Conservation (phyloP, 2,329 filamentous ascomycete genomes). For the Penicillium sclerotigenum region DNA sequence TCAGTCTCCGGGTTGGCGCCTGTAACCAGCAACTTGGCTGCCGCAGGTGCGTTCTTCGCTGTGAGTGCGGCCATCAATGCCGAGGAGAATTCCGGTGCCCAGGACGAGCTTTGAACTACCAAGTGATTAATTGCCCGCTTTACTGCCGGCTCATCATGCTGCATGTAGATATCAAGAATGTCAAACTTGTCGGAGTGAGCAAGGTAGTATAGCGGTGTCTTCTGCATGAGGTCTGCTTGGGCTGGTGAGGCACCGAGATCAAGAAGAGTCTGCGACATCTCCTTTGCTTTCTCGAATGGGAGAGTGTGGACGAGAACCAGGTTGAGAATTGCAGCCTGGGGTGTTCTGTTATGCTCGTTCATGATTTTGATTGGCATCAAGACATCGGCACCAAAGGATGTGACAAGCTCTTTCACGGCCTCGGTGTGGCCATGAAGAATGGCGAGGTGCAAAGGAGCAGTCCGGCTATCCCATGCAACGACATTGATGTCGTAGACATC, state of each 20-base stretch:
- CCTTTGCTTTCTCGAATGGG: conserved; percentile 59
- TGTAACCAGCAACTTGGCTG: conserved; percentile 59
- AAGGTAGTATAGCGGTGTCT: conserved; percentile 65
- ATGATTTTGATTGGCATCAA: conserved; percentile 70
- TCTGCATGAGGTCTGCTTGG: conserved; percentile 65
- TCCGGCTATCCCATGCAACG: conserved; percentile 73
- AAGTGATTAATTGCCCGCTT: conserved; percentile 67
- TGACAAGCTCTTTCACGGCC: conserved; percentile 66
- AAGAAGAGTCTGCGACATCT: conserved; percentile 64
- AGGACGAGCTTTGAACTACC: conserved; percentile 44
- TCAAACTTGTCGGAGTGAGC: conserved; percentile 51
- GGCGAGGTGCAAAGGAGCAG: conserved; percentile 73
- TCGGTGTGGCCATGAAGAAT: conserved; percentile 69
- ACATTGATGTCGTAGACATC: conserved; percentile 78
- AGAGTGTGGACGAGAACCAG: conserved; percentile 66
- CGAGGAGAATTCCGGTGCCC: conserved; percentile 37
- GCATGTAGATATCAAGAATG: conserved; percentile 43
- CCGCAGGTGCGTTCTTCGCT: conserved; percentile 48
- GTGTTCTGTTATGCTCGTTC: conserved; percentile 41
- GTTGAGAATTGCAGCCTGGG: conserved; percentile 63
- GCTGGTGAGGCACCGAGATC: conserved; percentile 68
- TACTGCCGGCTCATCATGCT: conserved; percentile 59
- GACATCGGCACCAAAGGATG: conserved; percentile 72
- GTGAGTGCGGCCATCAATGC: conserved; percentile 60
- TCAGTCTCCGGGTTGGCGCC: conserved; percentile 61